Conservation (phyloP, 2,329 filamentous ascomycete genomes). For the Thielaviopsis populi region DNA sequence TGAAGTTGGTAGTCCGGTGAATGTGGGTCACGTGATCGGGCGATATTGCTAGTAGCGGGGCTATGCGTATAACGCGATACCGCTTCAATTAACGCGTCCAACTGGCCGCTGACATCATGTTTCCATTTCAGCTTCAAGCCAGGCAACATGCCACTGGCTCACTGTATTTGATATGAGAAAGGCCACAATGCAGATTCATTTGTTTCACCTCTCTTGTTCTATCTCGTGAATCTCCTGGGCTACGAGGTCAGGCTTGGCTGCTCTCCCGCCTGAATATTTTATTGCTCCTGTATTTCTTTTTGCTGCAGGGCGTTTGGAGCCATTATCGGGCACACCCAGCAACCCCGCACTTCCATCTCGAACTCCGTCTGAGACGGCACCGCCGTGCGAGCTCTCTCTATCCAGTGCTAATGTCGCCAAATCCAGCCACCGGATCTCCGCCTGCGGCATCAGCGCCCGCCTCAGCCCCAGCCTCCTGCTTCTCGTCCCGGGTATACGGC, state of each 20-base stretch:
- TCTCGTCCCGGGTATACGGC: slow-evolving; percentile 26
- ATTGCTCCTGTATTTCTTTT: not conserved
- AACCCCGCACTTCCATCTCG: not conserved
- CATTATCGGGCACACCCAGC: not conserved
- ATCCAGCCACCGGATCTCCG: not conserved
- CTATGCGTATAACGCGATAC: not conserved
- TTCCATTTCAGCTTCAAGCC: not conserved
- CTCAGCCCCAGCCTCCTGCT: not conserved
- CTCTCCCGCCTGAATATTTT: not conserved
- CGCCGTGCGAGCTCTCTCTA: not conserved
- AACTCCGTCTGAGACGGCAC: too few species aligned
- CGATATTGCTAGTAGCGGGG: not conserved
- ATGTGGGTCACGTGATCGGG: not conserved
- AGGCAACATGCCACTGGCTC: not conserved
- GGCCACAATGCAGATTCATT: not conserved
- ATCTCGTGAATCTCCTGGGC: not conserved
- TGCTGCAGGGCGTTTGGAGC: too few species aligned
- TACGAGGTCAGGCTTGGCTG: not conserved
- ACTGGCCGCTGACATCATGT: not conserved
- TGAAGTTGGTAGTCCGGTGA: not conserved
- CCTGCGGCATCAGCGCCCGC: not conserved
- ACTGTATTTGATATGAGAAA: not conserved
- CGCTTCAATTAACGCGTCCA: not conserved
- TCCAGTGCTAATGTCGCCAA: not conserved
- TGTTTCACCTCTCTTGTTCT: not conserved